A percentile compares a stretch with the other conserved stretches of the same genome.
phyloP scores from a whole-genome alignment of 108 stramenopile species.

The Schizochytrium sp. region DNA sequence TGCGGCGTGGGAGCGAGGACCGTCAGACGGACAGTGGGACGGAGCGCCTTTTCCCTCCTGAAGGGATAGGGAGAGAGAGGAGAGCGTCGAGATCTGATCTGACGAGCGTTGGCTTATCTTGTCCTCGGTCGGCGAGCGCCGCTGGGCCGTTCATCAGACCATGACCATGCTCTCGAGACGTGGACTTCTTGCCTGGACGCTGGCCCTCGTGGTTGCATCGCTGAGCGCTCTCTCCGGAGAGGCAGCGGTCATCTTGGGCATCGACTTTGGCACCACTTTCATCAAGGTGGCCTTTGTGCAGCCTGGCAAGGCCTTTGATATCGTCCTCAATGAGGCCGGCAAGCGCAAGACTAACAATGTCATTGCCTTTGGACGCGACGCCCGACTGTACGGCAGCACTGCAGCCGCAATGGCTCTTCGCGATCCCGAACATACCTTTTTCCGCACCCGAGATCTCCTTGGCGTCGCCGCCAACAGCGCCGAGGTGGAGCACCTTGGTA shows the following conservation, averaged over 20 bases:
- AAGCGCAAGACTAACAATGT: constrained; percentile 97
- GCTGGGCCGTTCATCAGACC: too few species aligned
- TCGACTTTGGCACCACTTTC: constrained; percentile 92
- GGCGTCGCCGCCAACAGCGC: constrained; percentile 74
- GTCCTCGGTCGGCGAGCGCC: too few species aligned
- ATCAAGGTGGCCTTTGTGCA: constrained; percentile 97
- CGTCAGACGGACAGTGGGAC: too few species aligned
- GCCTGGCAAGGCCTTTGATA: constrained; percentile 74
- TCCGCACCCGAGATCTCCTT: constrained; percentile 64
- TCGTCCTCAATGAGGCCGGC: constrained; percentile 94
- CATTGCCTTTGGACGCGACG: constrained; percentile 86
- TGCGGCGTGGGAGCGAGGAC: too few species aligned
- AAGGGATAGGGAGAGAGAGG: too few species aligned
- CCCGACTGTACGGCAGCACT: constrained; percentile 87
- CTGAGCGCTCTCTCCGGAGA: background rate
- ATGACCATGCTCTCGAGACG: background rate
- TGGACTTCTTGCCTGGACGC: background rate
- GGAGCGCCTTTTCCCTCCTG: too few species aligned
- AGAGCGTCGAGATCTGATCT: too few species aligned
- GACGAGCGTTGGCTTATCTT: too few species aligned
- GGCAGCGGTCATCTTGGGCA: constrained; percentile 63
- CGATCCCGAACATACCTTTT: constrained; percentile 78
- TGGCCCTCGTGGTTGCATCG: background rate
- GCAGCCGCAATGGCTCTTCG: constrained; percentile 72
- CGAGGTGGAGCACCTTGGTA: constrained; percentile 51